These are phyloP conservation scores for Globisporangium echinulatum DNA, from an alignment of 352 stramenopile species.

Conservation along the genomic window DNA sequence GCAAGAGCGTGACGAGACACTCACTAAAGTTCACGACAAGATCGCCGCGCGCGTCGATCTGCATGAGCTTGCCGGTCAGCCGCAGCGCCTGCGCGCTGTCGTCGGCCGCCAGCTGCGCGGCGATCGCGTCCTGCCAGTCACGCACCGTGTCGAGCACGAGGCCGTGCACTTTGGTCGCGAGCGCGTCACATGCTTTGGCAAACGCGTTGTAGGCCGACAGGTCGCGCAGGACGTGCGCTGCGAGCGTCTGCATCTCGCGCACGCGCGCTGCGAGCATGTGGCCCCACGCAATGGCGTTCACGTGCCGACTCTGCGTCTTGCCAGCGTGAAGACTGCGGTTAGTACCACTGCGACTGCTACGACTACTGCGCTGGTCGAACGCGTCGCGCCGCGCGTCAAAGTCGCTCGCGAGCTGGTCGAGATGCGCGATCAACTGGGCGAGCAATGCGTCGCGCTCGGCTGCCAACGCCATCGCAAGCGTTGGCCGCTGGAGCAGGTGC, in stretches of 20 bases:
- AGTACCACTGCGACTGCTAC: too few relatives aligned
- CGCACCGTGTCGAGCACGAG: conserved; percentile 75
- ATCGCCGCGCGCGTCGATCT: conserved; percentile 85
- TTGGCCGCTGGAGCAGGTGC: conserved; percentile 71
- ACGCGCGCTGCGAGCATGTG: conserved; percentile 65
- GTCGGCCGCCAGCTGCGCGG: conserved; percentile 54
- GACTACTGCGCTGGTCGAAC: conserved; percentile 10
- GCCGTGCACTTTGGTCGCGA: conserved; percentile 46
- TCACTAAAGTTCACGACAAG: conserved; percentile 93
- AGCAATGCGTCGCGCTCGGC: conserved; percentile 86
- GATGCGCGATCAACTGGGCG: conserved; percentile 70
- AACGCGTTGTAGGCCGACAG: conserved; percentile 54
- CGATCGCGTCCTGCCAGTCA: conserved; percentile 83
- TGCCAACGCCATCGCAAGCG: conserved; percentile 67
- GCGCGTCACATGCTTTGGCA: conserved; percentile 43
- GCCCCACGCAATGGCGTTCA: conserved; percentile 83
- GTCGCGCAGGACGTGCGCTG: conserved; percentile 53
- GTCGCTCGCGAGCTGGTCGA: conserved; percentile 86
- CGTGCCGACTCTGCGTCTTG: conserved; percentile 79
- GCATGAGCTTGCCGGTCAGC: conserved; percentile 85
- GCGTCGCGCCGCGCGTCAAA: conserved; percentile 58
- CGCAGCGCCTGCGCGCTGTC: conserved; percentile 57
- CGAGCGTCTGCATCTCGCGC: conserved; percentile 40
- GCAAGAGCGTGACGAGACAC: conserved; percentile 88
- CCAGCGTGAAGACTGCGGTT: conserved; percentile 35